phyloP scores from a whole-genome alignment of 768 basidiomycete genomes.

The Leccinum aurantiacum region DNA sequence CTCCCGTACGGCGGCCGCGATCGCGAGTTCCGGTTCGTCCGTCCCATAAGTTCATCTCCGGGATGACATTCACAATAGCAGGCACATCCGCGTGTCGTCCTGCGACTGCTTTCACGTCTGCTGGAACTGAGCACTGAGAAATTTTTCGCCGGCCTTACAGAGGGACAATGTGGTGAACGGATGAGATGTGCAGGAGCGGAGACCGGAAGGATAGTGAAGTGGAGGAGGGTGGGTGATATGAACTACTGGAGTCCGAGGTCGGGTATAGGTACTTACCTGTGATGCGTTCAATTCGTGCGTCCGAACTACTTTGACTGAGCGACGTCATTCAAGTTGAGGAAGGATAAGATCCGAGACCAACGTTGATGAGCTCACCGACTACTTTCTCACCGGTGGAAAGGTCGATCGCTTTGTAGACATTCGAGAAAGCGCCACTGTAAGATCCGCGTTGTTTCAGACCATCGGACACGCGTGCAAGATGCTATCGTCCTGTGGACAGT shows the following conservation, averaged over 20 bases:
- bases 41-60: too few relatives aligned
- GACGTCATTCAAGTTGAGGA: conserved; percentile 17
- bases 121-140: conserved; percentile 88
- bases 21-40: too few relatives aligned
- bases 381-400: conserved; percentile 71
- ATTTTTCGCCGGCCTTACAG: conserved; percentile 83
- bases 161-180: conserved; percentile 27
- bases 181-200: conserved; percentile 12
- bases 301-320: conserved; percentile 86
- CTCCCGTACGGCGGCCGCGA: too few relatives aligned
- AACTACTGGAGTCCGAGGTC: conserved; percentile 26
- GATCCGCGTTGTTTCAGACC: conserved; percentile 16
- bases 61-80: too few relatives aligned
- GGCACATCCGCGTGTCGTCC: too few relatives aligned
- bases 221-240: conserved; percentile 21
- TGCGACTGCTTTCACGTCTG: too few relatives aligned
- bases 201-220: conserved; percentile 25
- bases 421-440: conserved; percentile 91
- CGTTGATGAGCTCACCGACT: conserved; percentile 55
- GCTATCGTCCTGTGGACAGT: conserved; percentile 57
- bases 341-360: neutral
- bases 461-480: conserved; percentile 28
- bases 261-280: conserved; percentile 64
- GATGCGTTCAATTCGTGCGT: conserved; percentile 89
- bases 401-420: conserved; percentile 93